Evolutionary conservation across 495 filamentous ascomycete genomes (phyloP), one percentile per base, ranked within the genome.

Genomic region (Penicillium daleae): DNA sequence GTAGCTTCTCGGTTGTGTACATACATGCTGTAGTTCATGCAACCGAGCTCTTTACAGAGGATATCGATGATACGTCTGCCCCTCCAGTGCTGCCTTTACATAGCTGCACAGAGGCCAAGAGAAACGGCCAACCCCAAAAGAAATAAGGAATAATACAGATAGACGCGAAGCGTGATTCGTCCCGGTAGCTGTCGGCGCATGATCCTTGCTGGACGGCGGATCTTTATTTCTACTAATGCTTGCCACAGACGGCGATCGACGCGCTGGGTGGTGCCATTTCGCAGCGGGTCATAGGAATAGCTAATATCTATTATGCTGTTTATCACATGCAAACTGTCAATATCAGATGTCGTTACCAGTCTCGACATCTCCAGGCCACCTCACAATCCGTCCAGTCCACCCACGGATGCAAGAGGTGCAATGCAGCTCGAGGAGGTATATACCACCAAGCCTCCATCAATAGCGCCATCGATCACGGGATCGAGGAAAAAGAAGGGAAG

Each of bases 111-210:
- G 13, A 29, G 35, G 53, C 26, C 33, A 39, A n/a, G 53, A 40
- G 22, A 32, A 21, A 13, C n/a, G 32, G 15, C 2, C 40, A 44
- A 44, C 8, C n/a, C 19, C 19, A 3, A 44, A 44, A 42, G 22
- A 56, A 56, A 26, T n/a, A 56, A 39, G 53, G 35, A 54, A 40
- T 40, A 54, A 40, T 40, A n/a, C 35, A 27, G 22, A 15, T 12
- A 35, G 32, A 37, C 17, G 32, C 29, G 22, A 22, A 4, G 6
- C 32, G 15, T 39, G 22, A 40, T 40, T 27, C 26, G 22, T 24
- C 21, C 0, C 42, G 19, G 6, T 42, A 24, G 29, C 54, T 3
- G 13, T 40, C 21, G 33, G 27, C 35, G 33, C 35, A 29, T 39
- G 21, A 56, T 29, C 54, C 54, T 56, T 42, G 54, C 53, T 32